Evolutionary conservation across 2,329 filamentous ascomycete species (phyloP), one percentile per base, ranked within the genome.

Genomic region (Dactylellina cionopaga): DNA sequence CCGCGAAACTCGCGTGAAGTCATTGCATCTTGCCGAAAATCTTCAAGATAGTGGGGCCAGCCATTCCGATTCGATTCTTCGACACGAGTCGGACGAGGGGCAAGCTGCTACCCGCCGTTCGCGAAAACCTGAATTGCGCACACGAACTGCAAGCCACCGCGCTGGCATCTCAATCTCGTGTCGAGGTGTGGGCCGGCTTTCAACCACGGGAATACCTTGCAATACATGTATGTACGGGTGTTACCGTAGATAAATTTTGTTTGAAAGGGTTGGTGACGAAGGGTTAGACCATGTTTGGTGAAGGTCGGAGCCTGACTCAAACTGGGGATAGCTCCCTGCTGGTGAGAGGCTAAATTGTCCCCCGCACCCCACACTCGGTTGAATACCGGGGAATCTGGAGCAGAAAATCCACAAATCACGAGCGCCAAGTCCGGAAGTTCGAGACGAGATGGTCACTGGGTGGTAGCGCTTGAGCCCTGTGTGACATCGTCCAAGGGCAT

Each of bases 341-440:
- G n/a, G 43, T 17, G 25, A 33, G 22, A 56, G 65, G 55, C 27
- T 55, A 54, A 62, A 55, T 70, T 35, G 27, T 46, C 47, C 65
- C 65, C 65, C 65, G 56, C 49, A 60, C 65, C 56, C 65, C 65
- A 63, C 65, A 63, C 25, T 62, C 56, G 49, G 56, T 41, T 62
- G 39, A 47, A 58, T 27, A 47, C 47, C 64, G 64, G 65, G 65
- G 41, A 63, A 63, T 70, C 56, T 70, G 47, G 58, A 51, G 56
- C 17, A 55, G 24, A 29, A 70, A 70, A 25, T 70, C 65, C 65
- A 70, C 65, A 46, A 70, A 70, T 70, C 47, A 41, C 41, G 55
- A 33, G 56, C 39, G 56, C 65, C 65, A 70, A 70, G 65, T n/a
- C 41, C 33, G 22, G 35, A 10, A n/a, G 25, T 43, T 60, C 55